Base-by-base conservation (phyloP, 1,284 basidiomycete species). In the Cerrena zonata region DNA sequence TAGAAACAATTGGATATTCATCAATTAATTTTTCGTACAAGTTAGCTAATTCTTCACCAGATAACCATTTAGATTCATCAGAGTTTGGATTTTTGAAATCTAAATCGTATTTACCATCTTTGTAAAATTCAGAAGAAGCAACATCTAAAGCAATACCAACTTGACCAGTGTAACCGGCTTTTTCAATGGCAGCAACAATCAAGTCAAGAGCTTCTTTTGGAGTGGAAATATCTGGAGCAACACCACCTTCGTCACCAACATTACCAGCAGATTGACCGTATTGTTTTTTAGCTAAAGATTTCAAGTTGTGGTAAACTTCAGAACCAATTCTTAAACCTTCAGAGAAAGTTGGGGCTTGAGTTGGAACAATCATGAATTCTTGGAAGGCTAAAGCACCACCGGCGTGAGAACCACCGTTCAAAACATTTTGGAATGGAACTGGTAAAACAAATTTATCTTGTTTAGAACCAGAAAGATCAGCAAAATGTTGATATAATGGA, bases 1-100 rank as follows among this genome's bases (percentile, higher is more conserved):
- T 90, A 50, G 94, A 97, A 60, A 94, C 83, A 63, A 97, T 96
- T 60, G 93, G 93, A 79, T 97, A 97, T 74, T 94, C 89, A 71
- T 91, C 78, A 67, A 87, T 72, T 71, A 91, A 91, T 61, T 75
- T 69, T 64, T 94, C 72, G 82, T 99, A 99, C 66, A 95, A 78
- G 53, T 95, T 90, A 37, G 93, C 94, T 60, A 99, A 92, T 76
- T 99, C 82, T 56, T 80, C 76, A 61, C 95, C 95, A 37, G 90
- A 77, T 73, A 98, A 87, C 92, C 91, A 97, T 75, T 98, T 93
- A 76, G 82, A 87, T 44, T 90, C 80, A 77, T 99, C 95, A 56
- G 94, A 98, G 79, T 98, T 96, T 71, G 95, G 89, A 85, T 98
- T 98, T 84, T 99, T 94, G 83, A 95, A 97, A 82, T 99, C 94